Conservation (phyloP, 2,329 filamentous ascomycete genomes). For the Monilinia fructicola region DNA sequence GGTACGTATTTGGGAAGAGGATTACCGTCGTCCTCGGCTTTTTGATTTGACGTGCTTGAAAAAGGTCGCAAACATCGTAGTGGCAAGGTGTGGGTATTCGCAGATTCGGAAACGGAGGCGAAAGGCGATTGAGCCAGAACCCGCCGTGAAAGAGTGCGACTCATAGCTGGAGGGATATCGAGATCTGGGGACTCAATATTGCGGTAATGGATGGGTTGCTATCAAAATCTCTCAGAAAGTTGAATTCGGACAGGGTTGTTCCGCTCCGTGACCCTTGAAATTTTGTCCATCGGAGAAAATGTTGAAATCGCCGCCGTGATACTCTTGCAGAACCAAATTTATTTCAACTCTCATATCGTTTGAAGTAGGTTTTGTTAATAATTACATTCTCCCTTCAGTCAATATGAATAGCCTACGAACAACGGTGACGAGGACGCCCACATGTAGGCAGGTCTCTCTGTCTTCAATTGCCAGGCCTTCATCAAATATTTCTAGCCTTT, state of each 20-base stretch:
- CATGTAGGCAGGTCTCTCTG: conserved; percentile 35
- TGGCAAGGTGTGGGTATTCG: conserved; percentile 20
- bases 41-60: conserved; percentile 39
- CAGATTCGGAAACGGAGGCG: conserved; percentile 24
- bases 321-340: conserved; percentile 28
- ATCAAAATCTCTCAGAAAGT: conserved; percentile 14
- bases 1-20: conserved; percentile 5
- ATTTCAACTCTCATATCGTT: conserved; percentile 24
- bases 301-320: conserved; percentile 30
- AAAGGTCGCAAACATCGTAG: conserved; percentile 38
- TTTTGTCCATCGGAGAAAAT: conserved; percentile 34
- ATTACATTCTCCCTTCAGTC: conserved; percentile 23
- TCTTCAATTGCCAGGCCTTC: conserved; percentile 38
- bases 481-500: conserved; percentile 37
- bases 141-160: conserved; percentile 35
- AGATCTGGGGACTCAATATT: neutral
- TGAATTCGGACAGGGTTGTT: neutral
- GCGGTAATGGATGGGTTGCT: conserved; percentile 9
- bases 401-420: conserved; percentile 39
- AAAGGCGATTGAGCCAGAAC: conserved; percentile 37
- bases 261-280: neutral
- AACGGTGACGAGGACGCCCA: conserved; percentile 33
- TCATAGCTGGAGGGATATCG: conserved; percentile 34
- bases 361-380: conserved; percentile 20
- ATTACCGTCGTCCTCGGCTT: conserved; percentile 28